phyloP scores from a whole-genome alignment of 169 alveolate species.

The Plasmodium billcollinsi region DNA sequence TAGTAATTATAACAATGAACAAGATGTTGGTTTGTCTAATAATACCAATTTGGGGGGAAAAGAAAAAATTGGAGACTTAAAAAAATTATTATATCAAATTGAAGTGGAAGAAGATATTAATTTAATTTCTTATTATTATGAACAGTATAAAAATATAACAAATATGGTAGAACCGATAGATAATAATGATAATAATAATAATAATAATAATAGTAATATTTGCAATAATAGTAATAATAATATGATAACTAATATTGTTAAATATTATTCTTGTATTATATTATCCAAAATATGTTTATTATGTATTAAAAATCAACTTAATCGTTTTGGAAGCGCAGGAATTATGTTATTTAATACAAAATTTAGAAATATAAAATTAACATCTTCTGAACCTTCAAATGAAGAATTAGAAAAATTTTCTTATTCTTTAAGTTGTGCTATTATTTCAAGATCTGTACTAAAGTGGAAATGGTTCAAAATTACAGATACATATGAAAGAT shows the following conservation, averaged over 20 bases:
- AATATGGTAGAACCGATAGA: not conserved
- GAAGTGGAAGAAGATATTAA: slow-evolving; percentile 57
- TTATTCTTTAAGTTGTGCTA: slow-evolving; percentile 58
- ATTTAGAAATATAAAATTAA: slow-evolving; percentile 44
- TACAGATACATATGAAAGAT: slow-evolving; percentile 57
- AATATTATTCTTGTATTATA: slow-evolving; percentile 37
- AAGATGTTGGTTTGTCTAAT: not conserved
- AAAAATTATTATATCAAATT: slow-evolving; percentile 17
- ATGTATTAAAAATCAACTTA: slow-evolving; percentile 57
- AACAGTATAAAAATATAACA: slow-evolving; percentile 24
- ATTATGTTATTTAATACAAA: slow-evolving; percentile 44
- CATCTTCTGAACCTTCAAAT: slow-evolving; percentile 66
- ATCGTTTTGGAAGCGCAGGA: slow-evolving; percentile 70
- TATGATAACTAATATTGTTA: slow-evolving; percentile 2
- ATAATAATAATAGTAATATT: not conserved
- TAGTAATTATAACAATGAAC: not conserved
- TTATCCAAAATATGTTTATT: slow-evolving; percentile 64
- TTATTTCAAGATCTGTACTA: slow-evolving; percentile 47
- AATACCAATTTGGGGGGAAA: slow-evolving; percentile 8
- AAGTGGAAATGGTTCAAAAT: slow-evolving; percentile 70
- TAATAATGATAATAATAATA: not conserved
- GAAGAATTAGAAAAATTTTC: slow-evolving; percentile 60
- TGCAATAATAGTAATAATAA: not conserved
- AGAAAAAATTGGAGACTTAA: slow-evolving; percentile 21
- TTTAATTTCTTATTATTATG: slow-evolving; percentile 41